phyloP scores from a whole-genome alignment of 169 alveolate genomes.

The Plasmodium cynomolgi region DNA sequence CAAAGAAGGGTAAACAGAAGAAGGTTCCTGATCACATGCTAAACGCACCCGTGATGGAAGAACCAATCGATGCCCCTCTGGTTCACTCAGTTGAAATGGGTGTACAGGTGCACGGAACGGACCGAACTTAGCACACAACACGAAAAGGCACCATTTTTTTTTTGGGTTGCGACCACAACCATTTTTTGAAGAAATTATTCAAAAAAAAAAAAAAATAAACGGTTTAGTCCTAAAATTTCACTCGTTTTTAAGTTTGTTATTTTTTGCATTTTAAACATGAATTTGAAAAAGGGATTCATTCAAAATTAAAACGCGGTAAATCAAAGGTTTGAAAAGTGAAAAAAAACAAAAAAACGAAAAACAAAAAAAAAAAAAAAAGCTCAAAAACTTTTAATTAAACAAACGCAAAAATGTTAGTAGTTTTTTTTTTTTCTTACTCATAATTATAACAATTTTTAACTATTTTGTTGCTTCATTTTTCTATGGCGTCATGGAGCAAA shows the following conservation, averaged over 20 bases:
- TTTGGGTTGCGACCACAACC: neutral
- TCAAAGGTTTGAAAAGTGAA: neutral
- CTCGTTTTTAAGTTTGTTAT: neutral
- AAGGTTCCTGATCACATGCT: neutral
- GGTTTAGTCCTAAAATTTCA: neutral
- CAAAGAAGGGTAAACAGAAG: neutral
- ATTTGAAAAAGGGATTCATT: neutral
- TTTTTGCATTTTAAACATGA: neutral
- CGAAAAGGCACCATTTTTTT: neutral
- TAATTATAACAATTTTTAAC: neutral
- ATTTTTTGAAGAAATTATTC: constrained; percentile 2
- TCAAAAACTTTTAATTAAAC: neutral
- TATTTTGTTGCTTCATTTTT: neutral
- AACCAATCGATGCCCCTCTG: neutral
- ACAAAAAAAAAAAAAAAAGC: neutral
- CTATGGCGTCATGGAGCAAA: neutral
- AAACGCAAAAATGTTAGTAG: neutral
- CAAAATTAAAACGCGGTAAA: neutral
- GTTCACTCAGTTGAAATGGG: neutral
- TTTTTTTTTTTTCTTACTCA: neutral
- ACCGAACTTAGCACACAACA: neutral
- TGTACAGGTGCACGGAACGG: neutral
- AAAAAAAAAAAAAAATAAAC: neutral
- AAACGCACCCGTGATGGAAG: neutral
- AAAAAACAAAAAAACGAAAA: neutral